Base-by-base conservation (phyloP, 1,284 basidiomycete genomes). In the Ustilago shanxiensis region DNA sequence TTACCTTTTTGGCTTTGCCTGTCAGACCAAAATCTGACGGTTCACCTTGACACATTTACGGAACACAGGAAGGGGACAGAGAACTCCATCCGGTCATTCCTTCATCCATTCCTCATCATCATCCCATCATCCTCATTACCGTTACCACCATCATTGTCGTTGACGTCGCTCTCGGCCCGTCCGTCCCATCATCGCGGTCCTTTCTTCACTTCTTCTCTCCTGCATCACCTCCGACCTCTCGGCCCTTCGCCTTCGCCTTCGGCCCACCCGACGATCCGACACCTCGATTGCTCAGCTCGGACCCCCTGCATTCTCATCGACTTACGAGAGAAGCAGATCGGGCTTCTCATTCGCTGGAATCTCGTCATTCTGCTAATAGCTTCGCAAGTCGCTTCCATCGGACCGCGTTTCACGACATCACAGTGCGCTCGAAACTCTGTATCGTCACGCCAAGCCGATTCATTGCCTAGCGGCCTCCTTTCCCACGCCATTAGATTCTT, bases 1-100 rank as follows among this genome's bases (percentile, higher is more conserved):
- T 14, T 47, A n/a, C n/a, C n/a, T n/a, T n/a, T n/a, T 49, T 49
- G 47, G 47, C 22, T 49, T 49, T 49, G 47, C 47, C 47, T 49
- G 47, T 49, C 47, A 49, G 1, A 26, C 47, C 47, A 49, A 49
- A 44, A 26, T 49, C 47, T 49, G 47, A 49, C 47, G 47, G 47
- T 24, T 49, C 22, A 44, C 41, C 14, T 49, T 49, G 24, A 13
- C 11, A 28, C 24, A 49, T 16, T 24, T 24, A 49, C 47, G 28
- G 10, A 20, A 29, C 24, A 52, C 5, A n/a, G n/a, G n/a, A n/a
- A n/a, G n/a, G n/a, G n/a, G n/a, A 11, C 31, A 33, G 31, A 52
- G 8, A 7, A 20, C 50, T 52, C 50, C 50, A 52, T 52, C 50
- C 50, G 29, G n/a, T 33, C 16, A 9, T 52, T 29, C n/a, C 24